These are phyloP conservation scores for Colletotrichum sp. DNA, from an alignment of 2,329 filamentous ascomycete species.

Conservation along the genomic window DNA sequence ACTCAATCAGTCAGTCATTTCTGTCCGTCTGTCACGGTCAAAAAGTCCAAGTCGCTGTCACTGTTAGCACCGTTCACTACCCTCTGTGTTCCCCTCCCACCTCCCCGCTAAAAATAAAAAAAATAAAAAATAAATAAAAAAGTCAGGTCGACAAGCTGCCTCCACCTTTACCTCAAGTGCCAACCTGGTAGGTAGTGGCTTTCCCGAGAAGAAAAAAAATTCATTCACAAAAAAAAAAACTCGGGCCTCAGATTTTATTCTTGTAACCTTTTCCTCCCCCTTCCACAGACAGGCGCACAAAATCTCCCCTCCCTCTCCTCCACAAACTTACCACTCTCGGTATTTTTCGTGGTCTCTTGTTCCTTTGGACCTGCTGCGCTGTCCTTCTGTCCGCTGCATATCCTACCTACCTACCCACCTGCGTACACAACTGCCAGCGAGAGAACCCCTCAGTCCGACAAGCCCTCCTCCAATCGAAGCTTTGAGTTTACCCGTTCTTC, in stretches of 20 bases:
- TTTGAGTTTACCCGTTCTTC: conserved; percentile 19
- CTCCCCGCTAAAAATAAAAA: conserved; percentile 5
- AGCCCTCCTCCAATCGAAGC: conserved; percentile 18
- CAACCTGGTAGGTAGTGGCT: conserved; percentile 21
- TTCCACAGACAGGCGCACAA: conserved; percentile 13
- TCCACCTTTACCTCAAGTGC: conserved; percentile 16
- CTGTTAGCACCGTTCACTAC: not conserved
- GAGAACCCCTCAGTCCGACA: conserved; percentile 5
- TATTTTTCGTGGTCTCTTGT: conserved; percentile 7
- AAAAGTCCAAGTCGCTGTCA: not conserved
- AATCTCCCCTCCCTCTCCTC: not conserved
- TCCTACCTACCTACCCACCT: not conserved
- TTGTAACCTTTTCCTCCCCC: conserved; percentile 1
- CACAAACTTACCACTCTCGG: conserved; percentile 4
- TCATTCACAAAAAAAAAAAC: conserved; percentile 24
- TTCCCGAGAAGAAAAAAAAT: conserved; percentile 22
- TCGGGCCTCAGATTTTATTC: conserved; percentile 23
- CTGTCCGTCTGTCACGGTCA: not conserved
- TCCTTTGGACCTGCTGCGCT: not conserved
- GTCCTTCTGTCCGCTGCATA: not conserved
- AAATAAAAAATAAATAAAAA: not conserved
- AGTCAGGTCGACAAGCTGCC: conserved; percentile 19
- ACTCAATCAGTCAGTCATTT: not conserved
- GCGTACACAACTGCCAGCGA: not conserved
- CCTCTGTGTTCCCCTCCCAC: not conserved